Evolutionary conservation across 2,329 filamentous ascomycete genomes (phyloP).

Genomic region (Fusarium phyllophilum): DNA sequence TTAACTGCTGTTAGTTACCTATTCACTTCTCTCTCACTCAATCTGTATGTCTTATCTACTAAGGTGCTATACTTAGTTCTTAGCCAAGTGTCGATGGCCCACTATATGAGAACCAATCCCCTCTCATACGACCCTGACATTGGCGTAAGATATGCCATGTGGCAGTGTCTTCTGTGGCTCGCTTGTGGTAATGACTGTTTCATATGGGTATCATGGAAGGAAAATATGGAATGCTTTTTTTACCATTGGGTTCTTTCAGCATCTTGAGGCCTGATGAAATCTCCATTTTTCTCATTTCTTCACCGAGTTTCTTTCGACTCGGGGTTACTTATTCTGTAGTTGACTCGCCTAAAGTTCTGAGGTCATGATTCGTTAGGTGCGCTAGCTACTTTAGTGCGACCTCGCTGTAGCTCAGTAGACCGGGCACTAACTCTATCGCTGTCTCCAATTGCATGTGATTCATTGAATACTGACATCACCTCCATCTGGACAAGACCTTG

Average conservation of each 20-base stretch:
- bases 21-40: background rate
- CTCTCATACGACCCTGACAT: conserved; percentile 25
- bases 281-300: background rate
- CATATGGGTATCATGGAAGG: conserved; percentile 2
- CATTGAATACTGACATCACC: conserved; percentile 37
- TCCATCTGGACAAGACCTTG: conserved; percentile 8
- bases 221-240: conserved; percentile 2
- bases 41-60: conserved; percentile 6
- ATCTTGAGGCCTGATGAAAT: background rate
- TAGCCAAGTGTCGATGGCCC: conserved; percentile 1
- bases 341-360: conserved; percentile 31
- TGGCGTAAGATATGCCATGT: conserved; percentile 16
- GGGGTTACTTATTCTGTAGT: background rate
- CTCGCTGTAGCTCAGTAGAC: background rate
- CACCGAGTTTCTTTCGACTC: conserved; percentile 11
- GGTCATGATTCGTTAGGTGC: conserved; percentile 31
- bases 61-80: too few relatives aligned
- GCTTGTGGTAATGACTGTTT: conserved; percentile 20
- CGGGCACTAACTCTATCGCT: background rate
- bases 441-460: conserved; percentile 42
- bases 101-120: conserved; percentile 23
- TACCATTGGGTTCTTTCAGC: background rate
- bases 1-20: background rate
- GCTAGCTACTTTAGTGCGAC: conserved; percentile 20
- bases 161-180: conserved; percentile 11